phyloP scores from a whole-genome alignment of 2,329 filamentous ascomycete genomes.

The Epichloe uncinata region DNA sequence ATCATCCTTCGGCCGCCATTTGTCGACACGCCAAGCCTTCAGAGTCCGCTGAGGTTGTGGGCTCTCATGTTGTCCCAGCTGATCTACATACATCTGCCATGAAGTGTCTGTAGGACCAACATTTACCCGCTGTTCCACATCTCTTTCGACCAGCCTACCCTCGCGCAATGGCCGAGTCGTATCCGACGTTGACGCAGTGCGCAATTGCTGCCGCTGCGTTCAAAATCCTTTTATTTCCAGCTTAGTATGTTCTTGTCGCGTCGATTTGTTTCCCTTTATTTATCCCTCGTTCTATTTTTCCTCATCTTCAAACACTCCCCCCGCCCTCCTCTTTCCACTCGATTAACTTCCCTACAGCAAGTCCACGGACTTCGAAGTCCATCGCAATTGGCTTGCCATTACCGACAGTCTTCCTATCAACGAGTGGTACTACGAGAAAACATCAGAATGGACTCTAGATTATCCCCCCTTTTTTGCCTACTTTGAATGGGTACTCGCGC shows the following conservation, averaged over 20 bases:
- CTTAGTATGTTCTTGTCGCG: constrained; percentile 57
- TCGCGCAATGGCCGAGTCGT: constrained; percentile 57
- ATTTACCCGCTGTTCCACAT: neutral
- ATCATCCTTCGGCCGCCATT: neutral
- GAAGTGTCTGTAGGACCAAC: neutral
- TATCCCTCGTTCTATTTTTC: neutral
- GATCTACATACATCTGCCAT: neutral
- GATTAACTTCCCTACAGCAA: constrained; percentile 46
- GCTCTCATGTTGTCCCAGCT: neutral
- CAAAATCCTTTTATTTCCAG: constrained; percentile 84
- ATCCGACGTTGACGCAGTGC: constrained; percentile 81
- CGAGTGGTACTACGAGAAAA: constrained; percentile 95
- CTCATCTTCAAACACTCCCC: neutral
- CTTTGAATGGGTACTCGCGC: constrained; percentile 88
- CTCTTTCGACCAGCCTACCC: too few relatives aligned
- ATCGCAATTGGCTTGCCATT: constrained; percentile 96
- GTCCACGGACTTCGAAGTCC: constrained; percentile 97
- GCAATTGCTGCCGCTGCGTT: constrained; percentile 75
- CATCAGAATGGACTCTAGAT: constrained; percentile 98
- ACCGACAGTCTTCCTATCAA: constrained; percentile 77
- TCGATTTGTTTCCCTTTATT: too few relatives aligned
- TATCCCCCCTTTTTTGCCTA: constrained; percentile 93
- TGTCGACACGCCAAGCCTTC: neutral
- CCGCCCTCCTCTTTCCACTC: neutral
- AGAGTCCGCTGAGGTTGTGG: neutral